These are phyloP conservation scores for Gigaspora rosea DNA, from an alignment of 192 early-diverging fungal species.

Conservation along the genomic window DNA sequence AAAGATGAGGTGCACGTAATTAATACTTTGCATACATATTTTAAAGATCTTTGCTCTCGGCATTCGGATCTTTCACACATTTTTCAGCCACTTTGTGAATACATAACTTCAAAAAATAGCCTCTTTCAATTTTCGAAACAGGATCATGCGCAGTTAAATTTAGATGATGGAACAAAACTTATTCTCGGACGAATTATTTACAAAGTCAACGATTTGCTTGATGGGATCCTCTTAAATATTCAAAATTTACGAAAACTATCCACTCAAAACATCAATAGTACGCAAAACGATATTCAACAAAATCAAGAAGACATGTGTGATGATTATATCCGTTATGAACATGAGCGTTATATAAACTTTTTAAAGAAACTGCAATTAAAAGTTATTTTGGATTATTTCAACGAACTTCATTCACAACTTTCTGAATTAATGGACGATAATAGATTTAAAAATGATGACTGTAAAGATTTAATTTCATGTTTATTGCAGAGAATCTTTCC, in stretches of 20 bases:
- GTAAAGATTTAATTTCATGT: conserved; percentile 35
- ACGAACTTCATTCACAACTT: not conserved
- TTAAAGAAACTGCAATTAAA: conserved; percentile 41
- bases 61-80: conserved; percentile 42
- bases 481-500: conserved; percentile 53
- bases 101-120: conserved; percentile 35
- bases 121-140: not conserved
- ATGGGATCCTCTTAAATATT: conserved; percentile 46
- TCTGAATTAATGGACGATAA: conserved; percentile 11
- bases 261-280: not conserved
- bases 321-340: conserved; percentile 49
- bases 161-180: not conserved
- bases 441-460: not conserved
- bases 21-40: conserved; percentile 35
- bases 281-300: not conserved
- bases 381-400: not conserved
- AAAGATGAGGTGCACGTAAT: conserved; percentile 38
- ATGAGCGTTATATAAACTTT: conserved; percentile 38
- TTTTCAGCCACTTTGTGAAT: conserved; percentile 42
- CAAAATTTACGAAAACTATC: conserved; percentile 42
- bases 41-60: conserved; percentile 30
- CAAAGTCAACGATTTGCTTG: conserved; percentile 43
- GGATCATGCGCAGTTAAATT: not conserved
- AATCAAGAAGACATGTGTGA: conserved; percentile 47
- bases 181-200: not conserved